Evolutionary conservation across 371 early-diverging fungal species (phyloP).

Genomic region (Smittium culicis): DNA sequence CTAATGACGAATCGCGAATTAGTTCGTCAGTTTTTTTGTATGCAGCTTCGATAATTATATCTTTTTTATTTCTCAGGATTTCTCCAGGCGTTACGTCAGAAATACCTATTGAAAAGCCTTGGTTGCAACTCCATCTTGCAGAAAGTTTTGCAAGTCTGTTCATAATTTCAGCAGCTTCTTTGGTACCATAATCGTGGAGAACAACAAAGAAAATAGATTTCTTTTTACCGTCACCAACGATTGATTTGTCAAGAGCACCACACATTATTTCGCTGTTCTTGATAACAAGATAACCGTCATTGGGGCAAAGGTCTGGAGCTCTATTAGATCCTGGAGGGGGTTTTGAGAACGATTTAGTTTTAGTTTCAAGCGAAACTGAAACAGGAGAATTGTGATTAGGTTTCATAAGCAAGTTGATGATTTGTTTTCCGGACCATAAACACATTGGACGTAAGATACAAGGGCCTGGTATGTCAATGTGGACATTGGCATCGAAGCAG

Average conservation of each 20-base stretch:
- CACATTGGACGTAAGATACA: slow-evolving; percentile 66
- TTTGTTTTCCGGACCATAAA: slow-evolving; percentile 56
- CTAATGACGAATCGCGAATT: slow-evolving; percentile 55
- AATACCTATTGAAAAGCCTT: slow-evolving; percentile 96
- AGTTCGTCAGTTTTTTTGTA: slow-evolving; percentile 74
- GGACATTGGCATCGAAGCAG: slow-evolving; percentile 60
- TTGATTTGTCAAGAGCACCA: slow-evolving; percentile 89
- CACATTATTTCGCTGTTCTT: slow-evolving; percentile 88
- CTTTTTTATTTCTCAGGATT: slow-evolving; percentile 59
- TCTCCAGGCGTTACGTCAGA: slow-evolving; percentile 93
- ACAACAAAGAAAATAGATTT: slow-evolving; percentile 86
- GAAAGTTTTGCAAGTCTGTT: slow-evolving; percentile 87
- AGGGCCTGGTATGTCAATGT: slow-evolving; percentile 87
- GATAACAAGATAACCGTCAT: slow-evolving; percentile 81
- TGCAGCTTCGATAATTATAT: slow-evolving; percentile 58
- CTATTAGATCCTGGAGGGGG: slow-evolving; percentile 20
- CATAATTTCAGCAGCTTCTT: slow-evolving; percentile 83
- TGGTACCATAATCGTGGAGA: slow-evolving; percentile 79
- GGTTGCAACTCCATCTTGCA: slow-evolving; percentile 83
- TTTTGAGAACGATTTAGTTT: slow-evolving; percentile 60
- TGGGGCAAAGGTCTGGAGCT: slow-evolving; percentile 67
- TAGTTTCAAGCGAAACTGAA: slow-evolving; percentile 74
- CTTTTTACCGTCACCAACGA: slow-evolving; percentile 95
- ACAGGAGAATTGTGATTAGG: slow-evolving; percentile 62
- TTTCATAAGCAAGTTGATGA: slow-evolving; percentile 64